Percentiles rank a stretch among this genome's conserved stretches.
These are phyloP conservation scores for Magnolia kwangsiensis DNA, from an alignment of 164 flowering plant species.

Conservation along the genomic window DNA sequence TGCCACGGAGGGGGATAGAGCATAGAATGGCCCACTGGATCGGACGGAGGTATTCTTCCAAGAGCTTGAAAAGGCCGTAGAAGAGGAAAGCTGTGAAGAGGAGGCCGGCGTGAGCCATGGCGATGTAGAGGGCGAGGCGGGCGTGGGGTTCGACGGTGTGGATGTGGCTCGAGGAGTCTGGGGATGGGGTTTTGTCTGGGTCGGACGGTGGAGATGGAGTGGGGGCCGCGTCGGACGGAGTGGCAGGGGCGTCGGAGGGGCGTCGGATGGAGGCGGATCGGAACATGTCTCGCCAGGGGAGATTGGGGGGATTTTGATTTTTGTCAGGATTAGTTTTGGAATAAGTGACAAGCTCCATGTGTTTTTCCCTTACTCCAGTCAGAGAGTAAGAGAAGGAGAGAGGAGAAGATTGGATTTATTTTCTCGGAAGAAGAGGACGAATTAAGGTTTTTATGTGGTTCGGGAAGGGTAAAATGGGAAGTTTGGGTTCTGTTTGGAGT, in stretches of 20 bases:
- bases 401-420: neutral
- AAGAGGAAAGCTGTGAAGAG: conserved; percentile 55
- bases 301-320: conserved; percentile 24
- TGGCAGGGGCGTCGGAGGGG: conserved; percentile 31
- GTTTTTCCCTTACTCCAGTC: neutral
- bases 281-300: conserved; percentile 94
- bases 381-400: neutral
- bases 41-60: conserved; percentile 75
- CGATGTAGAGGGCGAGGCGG: conserved; percentile 81
- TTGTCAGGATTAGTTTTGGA: conserved; percentile 14
- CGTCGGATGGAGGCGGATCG: conserved; percentile 70
- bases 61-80: conserved; percentile 55
- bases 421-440: neutral
- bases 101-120: conserved; percentile 96
- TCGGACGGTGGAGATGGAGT: neutral
- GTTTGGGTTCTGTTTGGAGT: neutral
- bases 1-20: conserved; percentile 84
- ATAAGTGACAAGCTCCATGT: conserved; percentile 73
- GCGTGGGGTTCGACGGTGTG: conserved; percentile 63
- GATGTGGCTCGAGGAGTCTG: conserved; percentile 4
- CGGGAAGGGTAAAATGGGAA: neutral
- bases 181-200: neutral
- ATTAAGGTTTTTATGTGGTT: neutral
- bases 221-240: neutral
- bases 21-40: conserved; percentile 88